Evolutionary conservation across 306 rosid genomes (phyloP), one percentile per base, ranked within the genome.

Genomic region (Carpinus fangiana): DNA sequence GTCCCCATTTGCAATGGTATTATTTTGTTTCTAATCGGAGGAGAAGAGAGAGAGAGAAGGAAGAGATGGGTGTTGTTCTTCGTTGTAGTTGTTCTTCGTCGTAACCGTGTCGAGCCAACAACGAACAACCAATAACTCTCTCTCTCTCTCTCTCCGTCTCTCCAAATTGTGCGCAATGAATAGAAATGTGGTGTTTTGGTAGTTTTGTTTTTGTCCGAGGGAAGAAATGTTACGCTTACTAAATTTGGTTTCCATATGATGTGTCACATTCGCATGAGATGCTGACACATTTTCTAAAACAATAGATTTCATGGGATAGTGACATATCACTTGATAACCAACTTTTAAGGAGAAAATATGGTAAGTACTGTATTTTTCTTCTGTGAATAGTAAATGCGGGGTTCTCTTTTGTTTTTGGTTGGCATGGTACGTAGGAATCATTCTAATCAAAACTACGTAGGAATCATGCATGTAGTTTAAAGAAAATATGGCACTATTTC

Each of bases 1-100:
- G 96, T 90, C 48, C 94, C 98, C 98, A 95, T 90, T 90, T 54
- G 62, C 65, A 1, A 26, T 9, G 4, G 23, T 11, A 3, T 23
- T 23, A 8, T 1, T 53, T 23, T 53, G 1, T 12, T 41, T 73
- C 45, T 57, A 26, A 23, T 10, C 12, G 13, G 10, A 10, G n/a
- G 52, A 6, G 28, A 16, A 74, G 80, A 47, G 84, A 47, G 70
- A 79, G 71, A 82, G 78, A 76, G 89, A 87, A 85, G 90, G 69
- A 76, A 56, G 72, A 87, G 79, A 75, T 85, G 28, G 62, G 83
- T 72, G 79, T 75, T 82, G 76, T 85, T 54, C 78, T 85, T 54
- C 46, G 52, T 64, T 65, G 81, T 51, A 68, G 79, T 75, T 82
- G 76, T 85, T 54, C 78, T 85, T 54, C 46, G 52, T 64, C 71